Evolutionary conservation across 2,329 filamentous ascomycete genomes (phyloP).

Genomic region (Talaromyces marneffei): DNA sequence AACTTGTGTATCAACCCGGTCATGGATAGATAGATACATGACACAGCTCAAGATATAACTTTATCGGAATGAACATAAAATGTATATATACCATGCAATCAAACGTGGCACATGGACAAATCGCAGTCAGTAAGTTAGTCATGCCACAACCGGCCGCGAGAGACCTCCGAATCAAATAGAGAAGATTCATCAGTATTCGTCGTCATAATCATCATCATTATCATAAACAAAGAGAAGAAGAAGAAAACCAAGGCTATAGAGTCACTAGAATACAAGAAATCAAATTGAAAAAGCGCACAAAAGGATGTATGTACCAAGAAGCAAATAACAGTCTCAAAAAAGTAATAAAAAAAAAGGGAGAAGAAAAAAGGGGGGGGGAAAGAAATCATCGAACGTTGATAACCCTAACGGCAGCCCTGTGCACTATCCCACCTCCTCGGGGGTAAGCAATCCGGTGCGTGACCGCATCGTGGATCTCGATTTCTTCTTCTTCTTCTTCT

Average conservation of each 20-base stretch:
- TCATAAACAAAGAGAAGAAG: not conserved
- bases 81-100: too few relatives aligned
- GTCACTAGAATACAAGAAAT: not conserved
- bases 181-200: not conserved
- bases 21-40: not conserved
- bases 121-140: too few relatives aligned
- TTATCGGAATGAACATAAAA: too few relatives aligned
- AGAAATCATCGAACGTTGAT: constrained; percentile 7
- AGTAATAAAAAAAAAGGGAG: too few relatives aligned
- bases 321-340: not conserved
- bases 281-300: not conserved
- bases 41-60: not conserved
- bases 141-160: not conserved
- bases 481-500: constrained; percentile 5
- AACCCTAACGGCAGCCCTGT: constrained; percentile 11
- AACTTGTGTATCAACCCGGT: too few relatives aligned
- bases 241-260: not conserved
- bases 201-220: not conserved
- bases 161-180: not conserved
- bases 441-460: constrained; percentile 9
- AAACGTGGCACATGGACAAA: too few relatives aligned
- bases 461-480: constrained; percentile 13
- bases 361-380: too few relatives aligned
- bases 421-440: not conserved
- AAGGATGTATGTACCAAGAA: not conserved